These are phyloP conservation scores for Fusarium pseudocircinatum DNA, from an alignment of 2,329 filamentous ascomycete genomes.

Conservation along the genomic window DNA sequence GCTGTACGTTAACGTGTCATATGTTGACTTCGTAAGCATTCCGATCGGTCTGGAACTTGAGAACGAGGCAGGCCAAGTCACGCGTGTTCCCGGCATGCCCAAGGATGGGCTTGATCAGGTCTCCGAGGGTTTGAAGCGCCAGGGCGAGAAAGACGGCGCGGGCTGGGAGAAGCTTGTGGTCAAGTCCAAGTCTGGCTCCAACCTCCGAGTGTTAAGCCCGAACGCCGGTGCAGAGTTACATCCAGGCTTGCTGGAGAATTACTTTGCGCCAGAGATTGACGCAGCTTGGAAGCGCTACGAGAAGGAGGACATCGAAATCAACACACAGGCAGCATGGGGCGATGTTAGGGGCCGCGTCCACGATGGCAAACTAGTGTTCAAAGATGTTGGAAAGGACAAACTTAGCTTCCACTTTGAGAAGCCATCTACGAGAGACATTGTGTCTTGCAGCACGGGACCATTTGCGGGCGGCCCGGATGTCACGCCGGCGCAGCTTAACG, in stretches of 20 bases:
- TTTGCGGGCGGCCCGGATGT: conserved; percentile 55
- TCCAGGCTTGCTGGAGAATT: conserved; percentile 57
- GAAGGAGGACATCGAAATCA: conserved; percentile 55
- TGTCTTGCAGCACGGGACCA: conserved; percentile 64
- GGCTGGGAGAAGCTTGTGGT: conserved; percentile 65
- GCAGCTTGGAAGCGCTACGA: conserved; percentile 63
- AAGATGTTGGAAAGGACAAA: conserved; percentile 49
- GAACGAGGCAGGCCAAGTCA: conserved; percentile 55
- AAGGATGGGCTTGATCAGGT: conserved; percentile 57
- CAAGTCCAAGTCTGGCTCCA: conserved; percentile 49
- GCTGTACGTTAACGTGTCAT: conserved; percentile 75
- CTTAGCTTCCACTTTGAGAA: conserved; percentile 50
- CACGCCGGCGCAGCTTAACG: conserved; percentile 62
- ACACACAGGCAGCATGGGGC: conserved; percentile 65
- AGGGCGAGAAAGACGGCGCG: conserved; percentile 57
- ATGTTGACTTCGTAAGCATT: conserved; percentile 78
- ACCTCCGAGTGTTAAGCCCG: conserved; percentile 63
- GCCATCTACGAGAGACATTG: conserved; percentile 61
- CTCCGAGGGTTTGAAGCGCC: conserved; percentile 55
- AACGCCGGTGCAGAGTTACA: conserved; percentile 59
- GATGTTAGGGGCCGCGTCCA: conserved; percentile 56
- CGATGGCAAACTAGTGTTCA: conserved; percentile 53
- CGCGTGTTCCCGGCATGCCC: conserved; percentile 61
- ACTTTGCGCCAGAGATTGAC: conserved; percentile 62
- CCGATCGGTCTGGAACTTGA: conserved; percentile 68